A percentile compares a stretch with the other conserved stretches of the same genome.
Evolutionary conservation across 495 filamentous ascomycete species (phyloP).

Genomic region (Tuber aestivum): DNA sequence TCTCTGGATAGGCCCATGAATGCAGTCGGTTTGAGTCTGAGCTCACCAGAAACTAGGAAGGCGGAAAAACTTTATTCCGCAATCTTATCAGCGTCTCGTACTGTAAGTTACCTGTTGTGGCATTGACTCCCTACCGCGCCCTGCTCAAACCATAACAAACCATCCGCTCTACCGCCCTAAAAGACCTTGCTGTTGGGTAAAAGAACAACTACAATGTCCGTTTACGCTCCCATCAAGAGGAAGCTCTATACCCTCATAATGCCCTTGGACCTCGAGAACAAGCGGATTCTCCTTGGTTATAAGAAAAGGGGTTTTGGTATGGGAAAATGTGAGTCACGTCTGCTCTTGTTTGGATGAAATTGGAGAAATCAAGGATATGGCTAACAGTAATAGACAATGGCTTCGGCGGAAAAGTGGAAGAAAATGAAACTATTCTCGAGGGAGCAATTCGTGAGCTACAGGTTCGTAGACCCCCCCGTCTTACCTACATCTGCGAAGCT

Average conservation of each 20-base stretch:
- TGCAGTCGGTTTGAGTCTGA: neutral
- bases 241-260: slow-evolving; percentile 42
- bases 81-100: neutral
- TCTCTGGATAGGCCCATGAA: neutral
- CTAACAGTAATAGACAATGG: slow-evolving; percentile 34
- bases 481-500: neutral
- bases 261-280: slow-evolving; percentile 18
- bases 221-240: slow-evolving; percentile 21
- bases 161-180: neutral
- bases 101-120: neutral
- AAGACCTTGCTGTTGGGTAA: neutral
- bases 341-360: slow-evolving; percentile 12
- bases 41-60: neutral
- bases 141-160: neutral
- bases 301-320: slow-evolving; percentile 40
- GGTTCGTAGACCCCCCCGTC: slow-evolving; percentile 7
- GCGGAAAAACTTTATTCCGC: neutral
- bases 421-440: slow-evolving; percentile 32
- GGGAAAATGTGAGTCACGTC: slow-evolving; percentile 36
- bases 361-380: neutral
- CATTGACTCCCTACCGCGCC: neutral
- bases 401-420: slow-evolving; percentile 43
- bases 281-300: slow-evolving; percentile 33
- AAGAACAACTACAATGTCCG: slow-evolving; percentile 10
- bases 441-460: slow-evolving; percentile 40